These are phyloP conservation scores for Cajanus cajan DNA, from an alignment of 306 rosid species.

Conservation along the genomic window DNA sequence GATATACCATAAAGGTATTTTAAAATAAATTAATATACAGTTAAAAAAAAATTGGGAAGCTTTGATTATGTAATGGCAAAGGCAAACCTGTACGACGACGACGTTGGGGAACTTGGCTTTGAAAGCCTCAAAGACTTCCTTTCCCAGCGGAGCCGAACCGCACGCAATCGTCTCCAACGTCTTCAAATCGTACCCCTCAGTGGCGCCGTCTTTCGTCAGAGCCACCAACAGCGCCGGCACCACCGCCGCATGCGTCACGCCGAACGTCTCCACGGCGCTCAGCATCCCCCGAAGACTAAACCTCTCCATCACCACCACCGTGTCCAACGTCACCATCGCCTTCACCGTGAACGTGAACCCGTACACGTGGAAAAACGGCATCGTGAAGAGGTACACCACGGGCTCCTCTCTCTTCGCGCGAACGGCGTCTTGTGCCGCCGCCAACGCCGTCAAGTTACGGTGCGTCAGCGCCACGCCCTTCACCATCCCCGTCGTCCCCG, in stretches of 20 bases:
- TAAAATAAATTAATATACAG: no score
- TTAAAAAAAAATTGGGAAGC: no score
- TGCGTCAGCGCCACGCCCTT: constrained; percentile 60
- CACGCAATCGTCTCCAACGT: constrained; percentile 32
- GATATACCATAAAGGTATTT: no score
- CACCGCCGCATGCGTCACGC: constrained; percentile 34
- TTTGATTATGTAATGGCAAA: no score
- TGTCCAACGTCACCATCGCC: constrained; percentile 37
- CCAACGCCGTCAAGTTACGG: constrained; percentile 38
- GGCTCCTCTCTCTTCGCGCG: constrained; percentile 24
- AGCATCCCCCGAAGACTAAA: constrained; percentile 42
- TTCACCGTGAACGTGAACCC: constrained; percentile 40
- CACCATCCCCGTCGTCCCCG: constrained; percentile 58
- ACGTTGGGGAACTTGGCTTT: constrained; percentile 38
- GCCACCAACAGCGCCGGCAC: constrained; percentile 51
- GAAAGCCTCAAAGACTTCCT: constrained; percentile 33
- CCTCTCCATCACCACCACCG: constrained; percentile 51
- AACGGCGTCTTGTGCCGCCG: constrained; percentile 15
- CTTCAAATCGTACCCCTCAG: constrained; percentile 36
- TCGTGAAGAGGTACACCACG: constrained; percentile 35
- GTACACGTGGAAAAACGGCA: constrained; percentile 52
- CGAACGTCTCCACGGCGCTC: constrained; percentile 40
- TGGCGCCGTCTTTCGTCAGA: constrained; percentile 26
- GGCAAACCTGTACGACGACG: constrained; percentile 27
- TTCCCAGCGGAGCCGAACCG: constrained; percentile 53